Percentiles rank a stretch among this genome's conserved stretches.
phyloP scores from a whole-genome alignment of 768 basidiomycete genomes.

The Psilocybe azurescens region DNA sequence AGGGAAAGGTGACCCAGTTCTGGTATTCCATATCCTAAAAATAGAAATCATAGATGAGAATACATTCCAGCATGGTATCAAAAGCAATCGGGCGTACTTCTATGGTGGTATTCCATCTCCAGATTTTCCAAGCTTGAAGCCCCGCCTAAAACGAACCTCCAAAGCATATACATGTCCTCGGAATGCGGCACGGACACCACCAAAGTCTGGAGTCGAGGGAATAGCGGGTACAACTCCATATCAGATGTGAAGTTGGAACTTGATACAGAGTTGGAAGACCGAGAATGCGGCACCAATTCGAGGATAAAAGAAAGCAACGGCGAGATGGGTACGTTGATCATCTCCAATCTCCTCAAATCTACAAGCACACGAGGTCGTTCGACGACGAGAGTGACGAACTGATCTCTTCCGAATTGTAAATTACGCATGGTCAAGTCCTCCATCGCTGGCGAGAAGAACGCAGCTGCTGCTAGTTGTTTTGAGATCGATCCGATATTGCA shows the following conservation, averaged over 20 bases:
- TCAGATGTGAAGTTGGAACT: background rate
- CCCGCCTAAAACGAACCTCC: background rate
- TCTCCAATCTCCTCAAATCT: background rate
- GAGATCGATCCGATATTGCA: background rate
- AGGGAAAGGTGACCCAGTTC: background rate
- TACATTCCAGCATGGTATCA: background rate
- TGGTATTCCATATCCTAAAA: background rate
- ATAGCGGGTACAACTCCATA: background rate
- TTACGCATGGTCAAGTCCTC: background rate
- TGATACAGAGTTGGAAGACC: background rate
- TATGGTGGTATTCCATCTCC: background rate
- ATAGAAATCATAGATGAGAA: background rate
- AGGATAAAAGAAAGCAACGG: background rate
- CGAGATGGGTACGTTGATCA: background rate
- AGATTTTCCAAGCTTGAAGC: background rate
- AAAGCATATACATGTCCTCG: background rate
- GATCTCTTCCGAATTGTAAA: background rate
- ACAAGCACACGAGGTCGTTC: background rate
- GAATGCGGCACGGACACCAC: background rate
- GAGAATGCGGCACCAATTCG: background rate
- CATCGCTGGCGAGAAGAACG: background rate
- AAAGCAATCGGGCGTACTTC: background rate
- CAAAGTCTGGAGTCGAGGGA: background rate
- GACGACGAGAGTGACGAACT: background rate
- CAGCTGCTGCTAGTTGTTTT: background rate